A percentile compares a stretch with the other conserved stretches of the same genome.
Conservation (phyloP, 2,329 filamentous ascomycete species). For the Ophiostoma triangulosporum region DNA sequence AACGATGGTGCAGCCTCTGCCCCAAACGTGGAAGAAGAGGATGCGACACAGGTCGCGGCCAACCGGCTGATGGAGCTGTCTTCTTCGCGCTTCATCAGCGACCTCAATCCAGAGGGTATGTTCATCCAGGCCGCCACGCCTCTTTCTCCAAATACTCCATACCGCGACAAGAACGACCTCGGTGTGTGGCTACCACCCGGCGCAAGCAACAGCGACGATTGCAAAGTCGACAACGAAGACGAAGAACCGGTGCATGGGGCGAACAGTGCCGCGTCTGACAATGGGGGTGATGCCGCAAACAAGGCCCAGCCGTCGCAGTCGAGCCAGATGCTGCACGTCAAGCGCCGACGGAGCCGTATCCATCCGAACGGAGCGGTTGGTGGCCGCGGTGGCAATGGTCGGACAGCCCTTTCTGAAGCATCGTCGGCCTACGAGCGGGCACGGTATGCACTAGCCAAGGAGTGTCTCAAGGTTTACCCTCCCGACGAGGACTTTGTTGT, state of each 20-base stretch:
- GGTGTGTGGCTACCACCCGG: conserved; percentile 34
- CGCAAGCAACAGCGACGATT: background rate
- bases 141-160: conserved; percentile 23
- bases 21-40: conserved; percentile 8
- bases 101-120: conserved; percentile 46
- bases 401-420: conserved; percentile 6
- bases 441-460: conserved; percentile 12
- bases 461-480: conserved; percentile 35
- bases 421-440: conserved; percentile 12
- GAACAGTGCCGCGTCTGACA: background rate
- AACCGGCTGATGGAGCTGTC: conserved; percentile 19
- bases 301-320: background rate
- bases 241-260: background rate
- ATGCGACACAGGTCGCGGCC: conserved; percentile 16
- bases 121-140: conserved; percentile 40
- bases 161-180: conserved; percentile 33
- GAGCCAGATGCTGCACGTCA: background rate
- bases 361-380: background rate
- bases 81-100: conserved; percentile 40
- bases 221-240: background rate
- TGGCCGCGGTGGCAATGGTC: background rate
- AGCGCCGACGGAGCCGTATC: background rate
- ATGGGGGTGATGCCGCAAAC: background rate
- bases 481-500: conserved; percentile 31
- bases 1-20: background rate